phyloP scores from a whole-genome alignment of 345 rosid genomes.

The Salix suchowensis region DNA sequence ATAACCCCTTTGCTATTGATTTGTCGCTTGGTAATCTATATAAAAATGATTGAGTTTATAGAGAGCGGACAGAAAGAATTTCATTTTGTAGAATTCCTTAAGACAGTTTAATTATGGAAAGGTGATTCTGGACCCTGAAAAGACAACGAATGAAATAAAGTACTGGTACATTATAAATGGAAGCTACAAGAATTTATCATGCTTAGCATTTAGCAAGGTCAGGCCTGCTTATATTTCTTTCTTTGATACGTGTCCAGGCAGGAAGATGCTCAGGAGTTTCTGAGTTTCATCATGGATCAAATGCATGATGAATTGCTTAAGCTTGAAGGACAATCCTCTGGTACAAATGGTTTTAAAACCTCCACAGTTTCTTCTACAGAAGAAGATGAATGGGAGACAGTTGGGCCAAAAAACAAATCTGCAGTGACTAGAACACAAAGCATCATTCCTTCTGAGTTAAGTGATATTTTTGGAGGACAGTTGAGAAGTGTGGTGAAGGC shows the following conservation, averaged over 20 bases:
- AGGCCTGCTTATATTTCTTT: neutral
- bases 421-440: constrained; percentile 89
- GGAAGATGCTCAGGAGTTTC: constrained; percentile 97
- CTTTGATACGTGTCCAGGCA: constrained; percentile 52
- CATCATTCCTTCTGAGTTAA: constrained; percentile 64
- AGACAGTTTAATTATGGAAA: too few relatives aligned
- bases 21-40: too few relatives aligned
- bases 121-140: too few relatives aligned
- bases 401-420: constrained; percentile 86
- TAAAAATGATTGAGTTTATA: too few relatives aligned
- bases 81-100: too few relatives aligned
- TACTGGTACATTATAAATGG: too few relatives aligned
- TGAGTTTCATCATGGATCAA: constrained; percentile 87
- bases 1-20: too few relatives aligned
- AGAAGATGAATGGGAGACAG: constrained; percentile 96
- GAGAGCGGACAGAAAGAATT: too few relatives aligned
- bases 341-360: constrained; percentile 35
- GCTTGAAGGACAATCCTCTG: constrained; percentile 46
- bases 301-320: constrained; percentile 84
- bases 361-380: constrained; percentile 55
- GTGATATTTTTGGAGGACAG: constrained; percentile 85
- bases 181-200: too few relatives aligned
- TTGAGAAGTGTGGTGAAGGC: constrained; percentile 80
- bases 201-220: neutral
- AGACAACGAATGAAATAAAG: too few relatives aligned